Percentiles rank a stretch among this genome's conserved stretches.
phyloP scores from a whole-genome alignment of 1,284 basidiomycete species.

The Agaricales sp. region DNA sequence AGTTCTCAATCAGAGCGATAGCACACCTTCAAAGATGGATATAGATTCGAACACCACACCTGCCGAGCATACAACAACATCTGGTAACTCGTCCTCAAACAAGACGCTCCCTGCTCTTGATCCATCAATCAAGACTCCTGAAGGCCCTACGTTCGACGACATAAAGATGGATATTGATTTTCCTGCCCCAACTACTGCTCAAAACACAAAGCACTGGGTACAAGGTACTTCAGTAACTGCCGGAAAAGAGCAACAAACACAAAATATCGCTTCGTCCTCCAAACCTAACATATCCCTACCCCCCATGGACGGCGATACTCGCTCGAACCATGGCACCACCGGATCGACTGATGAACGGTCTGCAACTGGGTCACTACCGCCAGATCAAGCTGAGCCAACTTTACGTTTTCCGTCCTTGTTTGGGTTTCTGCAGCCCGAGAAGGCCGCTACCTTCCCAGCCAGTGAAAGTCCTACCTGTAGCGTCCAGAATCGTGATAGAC shows the following conservation, averaged over 20 bases:
- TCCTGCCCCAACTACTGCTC: background rate
- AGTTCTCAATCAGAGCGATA: too few species aligned
- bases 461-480: background rate
- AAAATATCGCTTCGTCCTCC: background rate
- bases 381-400: background rate
- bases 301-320: background rate
- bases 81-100: too few species aligned
- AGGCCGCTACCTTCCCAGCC: background rate
- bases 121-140: too few species aligned
- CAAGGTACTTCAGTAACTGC: too few species aligned
- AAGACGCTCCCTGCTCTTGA: too few species aligned
- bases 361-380: too few species aligned
- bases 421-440: background rate
- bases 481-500: background rate
- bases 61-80: too few species aligned
- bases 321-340: background rate
- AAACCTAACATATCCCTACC: background rate
- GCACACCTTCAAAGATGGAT: constrained; percentile 14
- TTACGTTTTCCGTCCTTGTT: background rate
- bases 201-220: background rate
- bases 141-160: too few species aligned
- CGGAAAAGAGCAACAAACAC: background rate
- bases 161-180: constrained; percentile 5
- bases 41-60: too few species aligned
- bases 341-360: too few species aligned